phyloP scores from a whole-genome alignment of 495 filamentous ascomycete genomes.

The Penicillium paxilli region DNA sequence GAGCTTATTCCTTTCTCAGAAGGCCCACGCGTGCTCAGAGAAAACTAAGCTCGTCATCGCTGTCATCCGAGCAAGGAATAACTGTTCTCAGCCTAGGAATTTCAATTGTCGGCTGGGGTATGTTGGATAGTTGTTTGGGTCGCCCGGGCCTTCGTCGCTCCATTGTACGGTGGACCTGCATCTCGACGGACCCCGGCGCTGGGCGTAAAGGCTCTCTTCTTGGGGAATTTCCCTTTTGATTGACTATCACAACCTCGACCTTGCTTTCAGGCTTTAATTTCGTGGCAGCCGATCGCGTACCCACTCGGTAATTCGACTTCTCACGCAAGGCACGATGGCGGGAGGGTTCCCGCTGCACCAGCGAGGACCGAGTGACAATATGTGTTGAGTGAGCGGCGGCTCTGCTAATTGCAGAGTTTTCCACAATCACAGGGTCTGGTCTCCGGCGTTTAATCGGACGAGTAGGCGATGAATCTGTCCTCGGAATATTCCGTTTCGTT shows the following conservation, averaged over 20 bases:
- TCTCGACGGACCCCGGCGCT: conserved; percentile 9
- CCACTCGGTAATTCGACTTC: conserved; percentile 10
- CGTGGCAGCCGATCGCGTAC: not conserved
- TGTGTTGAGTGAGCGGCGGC: not conserved
- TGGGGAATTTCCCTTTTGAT: conserved; percentile 13
- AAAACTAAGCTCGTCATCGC: conserved; percentile 48
- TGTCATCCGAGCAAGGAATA: conserved; percentile 36
- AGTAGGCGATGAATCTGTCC: conserved; percentile 10
- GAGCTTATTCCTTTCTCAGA: not conserved
- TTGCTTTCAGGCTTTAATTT: conserved; percentile 9
- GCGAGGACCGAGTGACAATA: conserved; percentile 5
- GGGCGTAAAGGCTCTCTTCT: not conserved
- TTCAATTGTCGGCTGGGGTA: not conserved
- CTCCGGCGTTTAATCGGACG: conserved; percentile 31
- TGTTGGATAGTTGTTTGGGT: conserved; percentile 3
- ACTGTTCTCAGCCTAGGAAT: conserved; percentile 6
- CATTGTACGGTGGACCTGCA: conserved; percentile 18
- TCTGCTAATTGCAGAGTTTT: conserved; percentile 1
- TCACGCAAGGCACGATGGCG: conserved; percentile 20
- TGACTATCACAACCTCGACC: conserved; percentile 43
- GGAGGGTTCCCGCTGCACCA: conserved; percentile 6
- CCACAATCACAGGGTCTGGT: conserved; percentile 13
- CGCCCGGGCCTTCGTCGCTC: conserved; percentile 20
- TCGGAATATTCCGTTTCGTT: conserved; percentile 21
- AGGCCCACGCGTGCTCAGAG: conserved; percentile 19